Percentiles rank a stretch among this genome's conserved stretches.
Evolutionary conservation across 371 early-diverging fungal species (phyloP).

Genomic region (Batrachochytrium dendrobatidis): DNA sequence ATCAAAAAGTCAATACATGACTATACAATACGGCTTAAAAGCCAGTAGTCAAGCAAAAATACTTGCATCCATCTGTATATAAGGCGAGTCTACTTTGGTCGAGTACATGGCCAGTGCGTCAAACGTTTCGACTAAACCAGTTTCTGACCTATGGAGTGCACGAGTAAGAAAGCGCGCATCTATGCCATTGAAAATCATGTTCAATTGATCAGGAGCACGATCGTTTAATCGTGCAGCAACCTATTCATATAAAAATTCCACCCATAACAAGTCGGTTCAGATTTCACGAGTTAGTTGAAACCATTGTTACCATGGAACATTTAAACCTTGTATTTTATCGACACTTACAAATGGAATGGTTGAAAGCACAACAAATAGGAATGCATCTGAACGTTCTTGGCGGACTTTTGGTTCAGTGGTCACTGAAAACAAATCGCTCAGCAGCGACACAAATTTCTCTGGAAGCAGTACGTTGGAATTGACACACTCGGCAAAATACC

Average conservation of each 20-base stretch:
- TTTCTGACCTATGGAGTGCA: no score
- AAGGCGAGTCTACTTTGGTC: no score
- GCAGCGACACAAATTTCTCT: conserved; percentile 50
- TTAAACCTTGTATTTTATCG: not conserved
- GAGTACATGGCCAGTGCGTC: no score
- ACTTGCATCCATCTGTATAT: no score
- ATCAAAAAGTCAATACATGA: no score
- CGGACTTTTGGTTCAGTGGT: conserved; percentile 49
- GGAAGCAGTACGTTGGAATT: conserved; percentile 68
- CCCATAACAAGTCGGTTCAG: no score
- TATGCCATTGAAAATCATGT: conserved; percentile 40
- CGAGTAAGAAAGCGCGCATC: conserved; percentile 59
- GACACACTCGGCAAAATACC: conserved; percentile 78
- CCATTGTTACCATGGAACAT: not conserved
- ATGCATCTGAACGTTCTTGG: conserved; percentile 63
- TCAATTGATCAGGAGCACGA: conserved; percentile 51
- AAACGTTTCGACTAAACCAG: no score
- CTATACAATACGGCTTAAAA: no score
- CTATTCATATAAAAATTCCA: no score
- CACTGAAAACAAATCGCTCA: conserved; percentile 53
- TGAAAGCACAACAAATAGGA: conserved; percentile 61
- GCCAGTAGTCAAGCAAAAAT: no score
- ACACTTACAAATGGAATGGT: conserved; percentile 65
- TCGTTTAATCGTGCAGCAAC: conserved; percentile 49
- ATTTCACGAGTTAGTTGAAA: not conserved